Percentiles rank a stretch among this genome's conserved stretches.
phyloP scores from a whole-genome alignment of 345 rosid species.

The Salix exigua region DNA sequence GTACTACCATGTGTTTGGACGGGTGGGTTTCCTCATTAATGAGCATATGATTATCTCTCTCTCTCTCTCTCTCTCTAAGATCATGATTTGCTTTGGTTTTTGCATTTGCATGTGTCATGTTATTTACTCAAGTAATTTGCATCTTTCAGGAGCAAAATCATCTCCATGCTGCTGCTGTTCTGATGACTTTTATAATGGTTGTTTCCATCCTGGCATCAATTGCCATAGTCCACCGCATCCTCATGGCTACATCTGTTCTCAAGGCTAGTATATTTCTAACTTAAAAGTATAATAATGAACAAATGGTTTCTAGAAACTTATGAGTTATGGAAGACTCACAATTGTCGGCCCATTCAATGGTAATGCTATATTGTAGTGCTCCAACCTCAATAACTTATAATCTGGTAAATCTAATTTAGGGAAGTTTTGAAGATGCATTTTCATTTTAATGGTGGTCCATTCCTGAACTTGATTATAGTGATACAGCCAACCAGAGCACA shows the following conservation, averaged over 20 bases:
- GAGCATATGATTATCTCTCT: not conserved
- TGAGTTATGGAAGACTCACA: not conserved
- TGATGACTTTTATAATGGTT: constrained; percentile 72
- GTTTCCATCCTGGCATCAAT: constrained; percentile 81
- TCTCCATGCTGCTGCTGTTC: constrained; percentile 61
- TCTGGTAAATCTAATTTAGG: not conserved
- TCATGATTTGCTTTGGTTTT: not conserved
- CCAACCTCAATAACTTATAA: not conserved
- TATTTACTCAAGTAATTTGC: constrained; percentile 9
- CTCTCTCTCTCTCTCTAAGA: not conserved
- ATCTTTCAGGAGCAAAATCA: constrained; percentile 76
- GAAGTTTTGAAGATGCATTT: not conserved
- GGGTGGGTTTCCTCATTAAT: constrained; percentile 49
- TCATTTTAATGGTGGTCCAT: no score
- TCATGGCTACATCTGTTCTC: constrained; percentile 94
- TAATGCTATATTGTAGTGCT: not conserved
- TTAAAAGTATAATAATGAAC: not conserved
- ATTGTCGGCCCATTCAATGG: not conserved
- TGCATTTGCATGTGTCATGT: not conserved
- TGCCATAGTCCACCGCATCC: constrained; percentile 88
- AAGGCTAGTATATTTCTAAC: constrained; percentile 51
- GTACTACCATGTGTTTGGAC: constrained; percentile 66
- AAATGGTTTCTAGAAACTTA: not conserved
- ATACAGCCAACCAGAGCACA: no score
- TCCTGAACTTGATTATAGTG: no score